phyloP scores from a whole-genome alignment of 2,329 filamentous ascomycete species.

The Ophiocordyceps unilateralis region DNA sequence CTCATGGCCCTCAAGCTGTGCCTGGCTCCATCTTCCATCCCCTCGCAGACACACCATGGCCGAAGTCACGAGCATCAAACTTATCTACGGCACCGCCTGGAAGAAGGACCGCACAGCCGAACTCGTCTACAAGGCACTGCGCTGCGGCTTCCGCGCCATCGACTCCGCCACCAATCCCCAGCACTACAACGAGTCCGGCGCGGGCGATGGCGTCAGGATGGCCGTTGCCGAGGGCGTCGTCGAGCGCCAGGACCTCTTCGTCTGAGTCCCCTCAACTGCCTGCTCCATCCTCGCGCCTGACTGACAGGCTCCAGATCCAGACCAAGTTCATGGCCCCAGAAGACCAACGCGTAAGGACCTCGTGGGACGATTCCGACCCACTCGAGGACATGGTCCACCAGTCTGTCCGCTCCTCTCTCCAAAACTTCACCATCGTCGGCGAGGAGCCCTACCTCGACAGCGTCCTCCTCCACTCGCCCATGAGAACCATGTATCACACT shows the following conservation, averaged over 20 bases:
- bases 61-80: constrained; percentile 25
- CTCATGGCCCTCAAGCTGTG: too few species aligned
- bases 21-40: too few species aligned
- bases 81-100: constrained; percentile 75
- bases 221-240: constrained; percentile 43
- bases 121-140: constrained; percentile 52
- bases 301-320: constrained; percentile 49
- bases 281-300: too few species aligned
- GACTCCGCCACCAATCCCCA: constrained; percentile 67
- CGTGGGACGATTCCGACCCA: constrained; percentile 41
- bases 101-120: constrained; percentile 52
- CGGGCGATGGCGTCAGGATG: constrained; percentile 47
- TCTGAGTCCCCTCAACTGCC: constrained; percentile 22
- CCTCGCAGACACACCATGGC: neutral
- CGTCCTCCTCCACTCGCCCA: constrained; percentile 54
- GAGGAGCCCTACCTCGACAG: constrained; percentile 43
- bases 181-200: constrained; percentile 59
- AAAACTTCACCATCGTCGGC: constrained; percentile 34
- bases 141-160: constrained; percentile 51
- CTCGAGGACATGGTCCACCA: constrained; percentile 47
- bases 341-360: constrained; percentile 43
- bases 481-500: constrained; percentile 27
- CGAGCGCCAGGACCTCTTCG: constrained; percentile 40
- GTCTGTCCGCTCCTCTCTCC: constrained; percentile 50
- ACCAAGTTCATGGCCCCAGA: constrained; percentile 61